Evolutionary conservation across 192 early-diverging fungal genomes (phyloP).

Genomic region (Phycomyces nitens): DNA sequence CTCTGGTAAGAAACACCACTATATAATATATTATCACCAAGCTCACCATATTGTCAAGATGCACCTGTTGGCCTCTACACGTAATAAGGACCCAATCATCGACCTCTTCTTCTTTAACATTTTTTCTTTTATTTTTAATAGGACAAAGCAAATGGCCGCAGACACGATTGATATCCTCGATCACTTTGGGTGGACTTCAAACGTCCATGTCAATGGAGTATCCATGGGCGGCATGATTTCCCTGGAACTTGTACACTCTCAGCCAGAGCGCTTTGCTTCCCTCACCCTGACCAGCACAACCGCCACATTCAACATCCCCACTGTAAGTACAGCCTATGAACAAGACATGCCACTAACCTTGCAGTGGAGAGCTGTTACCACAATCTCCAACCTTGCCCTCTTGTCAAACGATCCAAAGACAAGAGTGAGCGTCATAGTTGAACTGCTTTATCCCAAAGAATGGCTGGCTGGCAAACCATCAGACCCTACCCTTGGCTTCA

Average conservation of each 20-base stretch:
- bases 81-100: too few species aligned
- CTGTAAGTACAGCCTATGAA: too few species aligned
- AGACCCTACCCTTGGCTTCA: slow-evolving; percentile 7
- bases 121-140: too few species aligned
- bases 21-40: not conserved
- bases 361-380: slow-evolving; percentile 22
- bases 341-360: too few species aligned
- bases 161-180: slow-evolving; percentile 69
- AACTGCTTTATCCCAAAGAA: slow-evolving; percentile 36
- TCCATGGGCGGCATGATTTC: slow-evolving; percentile 85
- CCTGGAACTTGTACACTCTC: slow-evolving; percentile 60
- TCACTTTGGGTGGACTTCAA: slow-evolving; percentile 66
- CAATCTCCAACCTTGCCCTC: slow-evolving; percentile 24
- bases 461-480: slow-evolving; percentile 39
- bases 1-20: slow-evolving; percentile 34
- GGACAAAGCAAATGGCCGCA: slow-evolving; percentile 73
- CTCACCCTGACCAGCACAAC: slow-evolving; percentile 58
- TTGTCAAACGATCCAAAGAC: slow-evolving; percentile 31
- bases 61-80: slow-evolving; percentile 51
- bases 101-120: too few species aligned
- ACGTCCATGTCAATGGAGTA: slow-evolving; percentile 76
- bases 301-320: slow-evolving; percentile 44
- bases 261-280: slow-evolving; percentile 56
- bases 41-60: slow-evolving; percentile 32
- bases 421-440: slow-evolving; percentile 24